Base-by-base conservation (phyloP, 805 yeast species). In the Metschnikowia continentalis region DNA sequence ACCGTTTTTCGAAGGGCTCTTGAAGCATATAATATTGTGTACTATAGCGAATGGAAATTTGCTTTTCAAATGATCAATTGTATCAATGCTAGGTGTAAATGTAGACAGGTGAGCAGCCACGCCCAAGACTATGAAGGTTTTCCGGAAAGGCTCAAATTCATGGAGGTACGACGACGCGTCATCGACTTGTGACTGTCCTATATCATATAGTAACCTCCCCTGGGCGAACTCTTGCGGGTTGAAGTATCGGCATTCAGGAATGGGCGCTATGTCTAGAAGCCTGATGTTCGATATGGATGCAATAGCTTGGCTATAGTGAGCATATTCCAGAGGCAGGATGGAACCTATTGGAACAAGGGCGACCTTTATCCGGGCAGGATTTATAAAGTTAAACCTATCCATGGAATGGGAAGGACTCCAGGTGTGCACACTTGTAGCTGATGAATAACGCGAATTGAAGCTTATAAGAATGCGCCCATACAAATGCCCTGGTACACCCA, bases 101-200 rank as follows among this genome's bases (percentile, higher is more conserved):
- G 38, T 14, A 14, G 46, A 35, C 40, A 7, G 48, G 63, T 71
- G 73, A 20, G 62, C 55, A 1, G 76, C 72, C 14, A 77, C 52
- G 0, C 82, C 83, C 6, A 79, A 44, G 5, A 84, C 82, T 6
- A 85, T 75, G 58, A 89, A 80, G 0, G 87, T 81, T 62, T 90
- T 89, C 47, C 97, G 70, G 67, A 80, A 90, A 1, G 97, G 96
- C 68, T 94, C 97, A 55, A 92, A 82, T 66, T 92, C 98, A 58
- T 86, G 88, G 39, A 92, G 71, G 48, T 86, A 84, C 6, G 83
- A 67, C 26, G 86, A 76, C 38, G 81, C 83, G n/a, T 74, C 75
- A 49, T 81, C 84, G 1, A 78, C 71, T 6, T 69, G 61, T 0
- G 78, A 59, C 1, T 77, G 66, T 11, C 68, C 66, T 55, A 82